Evolutionary conservation across 352 stramenopile genomes (phyloP).

Genomic region (Phytophthora meadii): DNA sequence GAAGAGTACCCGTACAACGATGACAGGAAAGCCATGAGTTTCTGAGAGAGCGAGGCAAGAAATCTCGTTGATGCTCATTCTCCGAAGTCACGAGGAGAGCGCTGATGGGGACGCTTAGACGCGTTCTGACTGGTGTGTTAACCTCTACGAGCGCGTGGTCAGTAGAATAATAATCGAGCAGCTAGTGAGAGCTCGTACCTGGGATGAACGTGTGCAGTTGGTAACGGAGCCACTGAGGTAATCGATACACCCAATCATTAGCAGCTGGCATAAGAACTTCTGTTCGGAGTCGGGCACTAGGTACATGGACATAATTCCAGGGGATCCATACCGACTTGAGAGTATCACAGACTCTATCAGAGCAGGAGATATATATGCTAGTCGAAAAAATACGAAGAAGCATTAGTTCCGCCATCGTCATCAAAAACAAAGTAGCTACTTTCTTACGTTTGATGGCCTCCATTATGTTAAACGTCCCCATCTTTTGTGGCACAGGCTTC

Average conservation of each 20-base stretch:
- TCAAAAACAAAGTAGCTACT: not conserved
- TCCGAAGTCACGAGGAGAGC: constrained; percentile 31
- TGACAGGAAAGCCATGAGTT: constrained; percentile 67
- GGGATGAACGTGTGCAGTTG: constrained; percentile 64
- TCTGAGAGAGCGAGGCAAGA: constrained; percentile 31
- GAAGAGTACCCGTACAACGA: constrained; percentile 49
- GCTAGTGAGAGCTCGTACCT: constrained; percentile 30
- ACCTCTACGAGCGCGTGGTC: constrained; percentile 3
- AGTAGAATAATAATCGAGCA: not conserved
- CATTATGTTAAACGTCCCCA: constrained; percentile 47
- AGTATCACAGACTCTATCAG: constrained; percentile 38
- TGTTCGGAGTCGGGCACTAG: constrained; percentile 40
- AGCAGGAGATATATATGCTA: constrained; percentile 40
- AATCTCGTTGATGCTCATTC: constrained; percentile 25
- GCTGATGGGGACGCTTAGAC: constrained; percentile 43
- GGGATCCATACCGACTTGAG: constrained; percentile 33
- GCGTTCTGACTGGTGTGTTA: no score
- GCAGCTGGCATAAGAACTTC: constrained; percentile 69
- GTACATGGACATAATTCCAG: constrained; percentile 55
- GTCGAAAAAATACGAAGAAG: not conserved
- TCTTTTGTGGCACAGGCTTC: constrained; percentile 61
- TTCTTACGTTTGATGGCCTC: constrained; percentile 61
- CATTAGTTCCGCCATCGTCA: constrained; percentile 6
- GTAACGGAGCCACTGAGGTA: constrained; percentile 40
- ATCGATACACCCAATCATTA: constrained; percentile 82